Conservation (phyloP, 2,329 filamentous ascomycete genomes). For the Trichoderma guizhouense region DNA sequence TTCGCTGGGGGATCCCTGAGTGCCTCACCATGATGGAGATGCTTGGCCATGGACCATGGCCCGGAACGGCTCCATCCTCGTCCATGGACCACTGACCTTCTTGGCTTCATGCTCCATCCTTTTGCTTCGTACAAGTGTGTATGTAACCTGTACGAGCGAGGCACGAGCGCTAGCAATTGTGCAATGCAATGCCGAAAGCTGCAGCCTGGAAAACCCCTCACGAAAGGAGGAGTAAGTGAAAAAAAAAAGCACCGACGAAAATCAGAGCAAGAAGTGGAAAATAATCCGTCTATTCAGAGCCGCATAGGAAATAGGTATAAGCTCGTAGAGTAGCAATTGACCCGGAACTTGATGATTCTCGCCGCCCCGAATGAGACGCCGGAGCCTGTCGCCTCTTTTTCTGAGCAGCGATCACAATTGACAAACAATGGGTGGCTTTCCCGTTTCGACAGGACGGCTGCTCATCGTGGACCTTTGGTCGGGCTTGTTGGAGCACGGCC, state of each 20-base stretch:
- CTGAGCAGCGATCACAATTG: constrained; percentile 1
- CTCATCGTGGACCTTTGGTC: background rate
- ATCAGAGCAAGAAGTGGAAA: background rate
- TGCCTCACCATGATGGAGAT: constrained; percentile 13
- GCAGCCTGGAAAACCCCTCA: background rate
- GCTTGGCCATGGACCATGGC: background rate
- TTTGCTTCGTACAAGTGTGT: background rate
- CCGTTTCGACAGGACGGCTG: background rate
- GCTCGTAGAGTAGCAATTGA: background rate
- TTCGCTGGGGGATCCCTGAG: constrained; percentile 11
- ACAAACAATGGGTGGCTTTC: background rate
- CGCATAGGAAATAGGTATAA: background rate
- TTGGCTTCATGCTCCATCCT: constrained; percentile 9
- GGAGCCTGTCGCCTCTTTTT: background rate
- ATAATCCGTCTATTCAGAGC: background rate
- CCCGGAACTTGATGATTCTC: background rate
- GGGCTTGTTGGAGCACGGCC: background rate
- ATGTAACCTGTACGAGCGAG: background rate
- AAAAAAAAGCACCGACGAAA: background rate
- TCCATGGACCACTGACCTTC: background rate
- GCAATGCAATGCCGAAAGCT: background rate
- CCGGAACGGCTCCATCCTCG: background rate
- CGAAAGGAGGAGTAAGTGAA: background rate
- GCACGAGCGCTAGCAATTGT: constrained; percentile 14
- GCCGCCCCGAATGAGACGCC: background rate